Evolutionary conservation across 73 alveolate species (phyloP).

Genomic region (Diophrys sp.): DNA sequence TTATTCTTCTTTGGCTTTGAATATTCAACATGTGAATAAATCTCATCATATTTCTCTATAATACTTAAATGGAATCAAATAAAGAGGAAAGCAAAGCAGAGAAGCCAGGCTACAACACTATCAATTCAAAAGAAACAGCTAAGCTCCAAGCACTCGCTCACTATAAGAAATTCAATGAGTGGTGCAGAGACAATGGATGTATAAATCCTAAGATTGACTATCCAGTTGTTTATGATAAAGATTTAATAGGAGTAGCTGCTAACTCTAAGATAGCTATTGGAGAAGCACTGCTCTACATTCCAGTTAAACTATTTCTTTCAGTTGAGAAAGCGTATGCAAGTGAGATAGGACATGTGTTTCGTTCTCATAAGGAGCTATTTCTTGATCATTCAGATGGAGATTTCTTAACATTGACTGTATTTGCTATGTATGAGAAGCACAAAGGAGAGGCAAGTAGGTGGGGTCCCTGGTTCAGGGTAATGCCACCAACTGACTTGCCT

Average conservation of each 20-base stretch:
- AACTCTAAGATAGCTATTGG: constrained; percentile 14
- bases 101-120: too few species aligned
- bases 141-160: neutral
- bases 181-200: constrained; percentile 1
- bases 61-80: too few species aligned
- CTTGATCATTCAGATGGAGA: constrained; percentile 37
- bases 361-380: constrained; percentile 24
- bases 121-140: neutral
- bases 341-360: constrained; percentile 48
- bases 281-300: constrained; percentile 49
- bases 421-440: constrained; percentile 33
- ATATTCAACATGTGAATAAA: too few species aligned
- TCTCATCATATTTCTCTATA: too few species aligned
- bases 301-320: constrained; percentile 29
- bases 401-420: constrained; percentile 18
- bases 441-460: constrained; percentile 53
- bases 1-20: too few species aligned
- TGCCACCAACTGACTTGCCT: constrained; percentile 16
- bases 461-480: constrained; percentile 45
- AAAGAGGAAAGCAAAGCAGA: too few species aligned
- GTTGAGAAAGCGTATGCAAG: constrained; percentile 43
- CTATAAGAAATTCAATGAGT: neutral
- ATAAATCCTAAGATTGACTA: neutral
- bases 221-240: neutral
- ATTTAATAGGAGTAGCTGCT: constrained; percentile 29